Evolutionary conservation across 2,329 filamentous ascomycete species (phyloP).

Genomic region (Camillea tinctor): DNA sequence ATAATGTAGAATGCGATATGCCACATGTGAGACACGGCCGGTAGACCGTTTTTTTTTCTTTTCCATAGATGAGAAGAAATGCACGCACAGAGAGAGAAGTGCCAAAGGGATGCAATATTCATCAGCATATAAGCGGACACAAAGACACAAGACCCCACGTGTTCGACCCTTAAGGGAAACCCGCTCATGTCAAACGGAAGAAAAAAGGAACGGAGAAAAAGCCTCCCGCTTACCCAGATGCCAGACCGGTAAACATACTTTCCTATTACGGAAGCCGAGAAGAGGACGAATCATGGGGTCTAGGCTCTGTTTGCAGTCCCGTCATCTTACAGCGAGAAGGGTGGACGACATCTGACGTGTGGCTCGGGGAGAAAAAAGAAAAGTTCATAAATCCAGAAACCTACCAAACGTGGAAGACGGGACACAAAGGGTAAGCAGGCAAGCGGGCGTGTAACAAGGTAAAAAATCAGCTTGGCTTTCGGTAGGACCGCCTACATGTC

Average conservation of each 20-base stretch:
- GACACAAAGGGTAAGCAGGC: too few species aligned
- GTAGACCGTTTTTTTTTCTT: too few species aligned
- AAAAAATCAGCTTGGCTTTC: neutral
- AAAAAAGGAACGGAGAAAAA: neutral
- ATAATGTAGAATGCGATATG: neutral
- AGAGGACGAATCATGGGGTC: neutral
- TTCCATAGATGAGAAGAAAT: too few species aligned
- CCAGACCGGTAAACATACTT: neutral
- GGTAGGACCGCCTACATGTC: neutral
- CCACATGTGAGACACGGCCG: neutral
- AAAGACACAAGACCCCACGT: neutral
- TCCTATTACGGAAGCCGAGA: neutral
- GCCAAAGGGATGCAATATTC: neutral
- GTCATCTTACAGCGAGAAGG: neutral
- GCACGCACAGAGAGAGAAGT: neutral
- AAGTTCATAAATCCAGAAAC: neutral
- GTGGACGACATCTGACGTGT: neutral
- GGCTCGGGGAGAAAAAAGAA: neutral
- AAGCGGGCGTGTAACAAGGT: too few species aligned
- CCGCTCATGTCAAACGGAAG: neutral
- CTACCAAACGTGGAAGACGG: too few species aligned
- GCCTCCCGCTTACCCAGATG: neutral
- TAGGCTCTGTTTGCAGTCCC: neutral
- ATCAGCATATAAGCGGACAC: neutral
- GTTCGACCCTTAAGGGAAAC: neutral